Percentiles rank a stretch among this genome's conserved stretches.
Conservation (phyloP, 495 filamentous ascomycete species). For the Usnea hakonensis region DNA sequence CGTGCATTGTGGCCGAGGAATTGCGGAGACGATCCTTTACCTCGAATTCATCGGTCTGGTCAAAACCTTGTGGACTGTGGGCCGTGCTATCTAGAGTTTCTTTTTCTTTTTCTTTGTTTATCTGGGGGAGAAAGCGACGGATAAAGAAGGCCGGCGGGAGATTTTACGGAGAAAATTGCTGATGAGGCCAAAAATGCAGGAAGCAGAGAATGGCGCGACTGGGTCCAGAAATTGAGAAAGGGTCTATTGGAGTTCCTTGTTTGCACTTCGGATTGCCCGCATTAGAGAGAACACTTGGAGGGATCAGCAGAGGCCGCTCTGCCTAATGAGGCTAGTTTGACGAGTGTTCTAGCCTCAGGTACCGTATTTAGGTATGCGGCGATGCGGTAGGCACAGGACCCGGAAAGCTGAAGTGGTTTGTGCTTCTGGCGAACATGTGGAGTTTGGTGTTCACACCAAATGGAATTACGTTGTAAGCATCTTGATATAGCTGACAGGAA, state of each 20-base stretch:
- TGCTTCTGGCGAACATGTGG: neutral
- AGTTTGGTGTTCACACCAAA: no score
- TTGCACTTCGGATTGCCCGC: conserved; percentile 7
- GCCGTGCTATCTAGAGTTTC: neutral
- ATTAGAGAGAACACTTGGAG: neutral
- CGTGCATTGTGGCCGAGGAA: conserved; percentile 8
- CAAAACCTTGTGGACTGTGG: neutral
- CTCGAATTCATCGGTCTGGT: neutral
- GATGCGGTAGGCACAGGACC: neutral
- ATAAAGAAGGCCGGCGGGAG: neutral
- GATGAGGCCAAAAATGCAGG: neutral
- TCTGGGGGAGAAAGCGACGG: neutral
- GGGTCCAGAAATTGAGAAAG: neutral
- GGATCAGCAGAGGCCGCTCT: neutral
- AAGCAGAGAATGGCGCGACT: neutral
- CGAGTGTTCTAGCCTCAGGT: neutral
- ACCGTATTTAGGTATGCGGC: neutral
- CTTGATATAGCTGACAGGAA: no score
- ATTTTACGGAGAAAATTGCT: neutral
- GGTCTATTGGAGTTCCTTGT: conserved; percentile 2
- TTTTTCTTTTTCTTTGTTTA: no score
- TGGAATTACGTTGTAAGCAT: no score
- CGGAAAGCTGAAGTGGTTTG: conserved; percentile 1
- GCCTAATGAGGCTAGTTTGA: neutral
- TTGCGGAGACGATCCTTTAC: conserved; percentile 8